Base-by-base conservation (phyloP, 257 asterid species). In the Forsythia viridissima region DNA sequence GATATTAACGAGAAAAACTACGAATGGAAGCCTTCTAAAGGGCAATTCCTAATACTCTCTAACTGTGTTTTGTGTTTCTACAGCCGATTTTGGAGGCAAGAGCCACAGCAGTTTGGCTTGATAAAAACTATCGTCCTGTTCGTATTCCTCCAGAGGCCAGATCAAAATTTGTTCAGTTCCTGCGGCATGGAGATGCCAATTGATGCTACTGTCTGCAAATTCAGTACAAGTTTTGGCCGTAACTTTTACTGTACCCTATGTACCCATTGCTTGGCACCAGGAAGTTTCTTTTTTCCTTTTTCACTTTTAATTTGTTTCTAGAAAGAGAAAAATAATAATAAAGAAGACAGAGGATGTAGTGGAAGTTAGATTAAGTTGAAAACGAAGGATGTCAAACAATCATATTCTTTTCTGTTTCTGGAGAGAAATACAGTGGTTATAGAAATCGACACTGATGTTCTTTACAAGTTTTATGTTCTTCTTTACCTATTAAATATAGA, bases 81-180 rank as follows among this genome's bases (percentile, higher is more conserved):
- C 88, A 96, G 99, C 97, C 91, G 2, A 76, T 96, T 36, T 44
- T 92, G 79, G 98, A 93, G 90, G 99, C 99, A 39, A 91, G 66
- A 76, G 96, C 88, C 36, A 92, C 92, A 16, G 96, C 93, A 70
- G 97, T 85, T 72, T 96, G 96, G 94, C 97, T 93, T 72, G 93
- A 92, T 82, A 93, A 90, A 85, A 92, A 85, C 85, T 96, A 91
- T 65, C 93, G 94, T 13, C 97, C 99, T 13, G 82, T 91, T 38
- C 96, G 97, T 8, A 88, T 96, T 44, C 99, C 98, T 41, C 21
- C 92, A 11, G 92, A 89, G 5, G 75, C 89, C 76, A 88, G 85
- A 81, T 87, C 97, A 30, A 96, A 91, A 84, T 38, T 92, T 36
- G 86, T 85, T 79, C 90, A 86, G 76, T 93, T 91, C 83, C 83